Evolutionary conservation across 495 filamentous ascomycete species (phyloP).

Genomic region (Podospora sp.): DNA sequence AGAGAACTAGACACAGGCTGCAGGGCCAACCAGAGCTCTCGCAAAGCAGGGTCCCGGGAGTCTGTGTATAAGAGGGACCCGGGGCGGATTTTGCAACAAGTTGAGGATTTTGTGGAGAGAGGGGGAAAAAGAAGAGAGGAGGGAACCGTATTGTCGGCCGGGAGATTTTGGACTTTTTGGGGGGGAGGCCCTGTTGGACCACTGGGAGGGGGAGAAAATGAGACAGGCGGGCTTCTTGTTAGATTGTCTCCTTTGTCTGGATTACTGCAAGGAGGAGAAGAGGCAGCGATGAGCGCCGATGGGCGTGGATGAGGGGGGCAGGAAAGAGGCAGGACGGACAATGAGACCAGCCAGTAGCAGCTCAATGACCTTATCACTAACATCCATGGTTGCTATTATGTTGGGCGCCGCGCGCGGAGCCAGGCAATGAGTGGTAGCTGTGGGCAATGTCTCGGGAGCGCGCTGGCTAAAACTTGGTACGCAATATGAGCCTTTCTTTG

Average conservation of each 20-base stretch:
- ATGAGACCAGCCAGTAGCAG: conserved; percentile 34
- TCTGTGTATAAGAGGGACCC: not conserved
- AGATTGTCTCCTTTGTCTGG: conserved; percentile 15
- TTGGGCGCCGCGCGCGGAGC: conserved; percentile 15
- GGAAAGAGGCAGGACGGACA: conserved; percentile 28
- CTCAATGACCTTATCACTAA: conserved; percentile 35
- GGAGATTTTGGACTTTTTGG: not conserved
- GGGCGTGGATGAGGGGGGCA: not conserved
- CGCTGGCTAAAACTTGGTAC: conserved; percentile 35
- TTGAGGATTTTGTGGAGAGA: conserved; percentile 7
- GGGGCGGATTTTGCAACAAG: not conserved
- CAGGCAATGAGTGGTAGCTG: not conserved
- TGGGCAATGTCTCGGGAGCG: conserved; percentile 47
- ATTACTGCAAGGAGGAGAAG: not conserved
- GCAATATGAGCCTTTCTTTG: conserved; percentile 30
- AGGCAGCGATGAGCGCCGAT: not conserved
- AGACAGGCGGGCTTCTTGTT: conserved; percentile 4
- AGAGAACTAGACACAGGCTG: conserved; percentile 6
- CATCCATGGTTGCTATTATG: conserved; percentile 28
- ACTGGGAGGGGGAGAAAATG: not conserved
- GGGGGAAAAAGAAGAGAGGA: conserved; percentile 3
- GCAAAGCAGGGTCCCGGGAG: not conserved
- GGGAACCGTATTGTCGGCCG: not conserved
- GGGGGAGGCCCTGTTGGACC: too few species aligned
- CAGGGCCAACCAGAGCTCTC: conserved; percentile 5